These are phyloP conservation scores for Erodium moschatum DNA, from an alignment of 441 rosid genomes.

Conservation along the genomic window DNA sequence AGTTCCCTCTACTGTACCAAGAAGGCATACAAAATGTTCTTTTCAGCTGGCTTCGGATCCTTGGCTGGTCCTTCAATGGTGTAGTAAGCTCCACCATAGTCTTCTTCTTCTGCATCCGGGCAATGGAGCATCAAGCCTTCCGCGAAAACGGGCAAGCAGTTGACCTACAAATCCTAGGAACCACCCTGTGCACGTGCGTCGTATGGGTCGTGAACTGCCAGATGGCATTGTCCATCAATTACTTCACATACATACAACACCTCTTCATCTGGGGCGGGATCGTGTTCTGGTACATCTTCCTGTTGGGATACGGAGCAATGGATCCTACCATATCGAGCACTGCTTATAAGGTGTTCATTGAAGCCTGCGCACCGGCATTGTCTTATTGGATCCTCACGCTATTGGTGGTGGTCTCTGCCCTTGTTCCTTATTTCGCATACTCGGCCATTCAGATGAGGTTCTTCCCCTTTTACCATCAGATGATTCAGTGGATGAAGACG, in stretches of 20 bases:
- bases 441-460: slow-evolving; percentile 66
- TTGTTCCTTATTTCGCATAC: slow-evolving; percentile 62
- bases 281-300: slow-evolving; percentile 67
- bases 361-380: slow-evolving; percentile 77
- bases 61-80: slow-evolving; percentile 79
- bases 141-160: slow-evolving; percentile 65
- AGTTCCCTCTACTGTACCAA: slow-evolving; percentile 86
- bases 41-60: slow-evolving; percentile 69
- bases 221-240: slow-evolving; percentile 69
- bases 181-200: slow-evolving; percentile 77
- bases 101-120: slow-evolving; percentile 68
- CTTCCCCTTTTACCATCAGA: slow-evolving; percentile 78
- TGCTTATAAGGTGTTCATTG: slow-evolving; percentile 72
- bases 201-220: slow-evolving; percentile 89
- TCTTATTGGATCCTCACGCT: slow-evolving; percentile 63
- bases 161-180: slow-evolving; percentile 61
- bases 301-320: slow-evolving; percentile 67
- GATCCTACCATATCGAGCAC: slow-evolving; percentile 39
- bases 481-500: slow-evolving; percentile 73
- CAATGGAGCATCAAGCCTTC: slow-evolving; percentile 63
- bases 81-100: slow-evolving; percentile 40
- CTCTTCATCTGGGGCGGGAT: slow-evolving; percentile 88
- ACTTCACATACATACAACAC: slow-evolving; percentile 83
- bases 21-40: slow-evolving; percentile 83
- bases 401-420: slow-evolving; percentile 44